Evolutionary conservation across 768 basidiomycete species (phyloP).

Genomic region (Floccularia luteovirens): DNA sequence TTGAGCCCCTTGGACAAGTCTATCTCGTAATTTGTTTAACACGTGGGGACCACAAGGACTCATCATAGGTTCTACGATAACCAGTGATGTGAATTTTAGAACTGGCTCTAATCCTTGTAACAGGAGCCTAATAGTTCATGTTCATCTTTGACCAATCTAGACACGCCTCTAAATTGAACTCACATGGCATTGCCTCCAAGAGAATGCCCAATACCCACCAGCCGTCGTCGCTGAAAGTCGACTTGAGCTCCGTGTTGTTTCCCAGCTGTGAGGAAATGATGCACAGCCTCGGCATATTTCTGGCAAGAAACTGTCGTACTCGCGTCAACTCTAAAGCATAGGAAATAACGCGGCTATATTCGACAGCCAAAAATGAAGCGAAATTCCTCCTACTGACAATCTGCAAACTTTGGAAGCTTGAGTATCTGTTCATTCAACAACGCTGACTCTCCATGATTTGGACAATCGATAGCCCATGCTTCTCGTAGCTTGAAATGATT

Average conservation of each 20-base stretch:
- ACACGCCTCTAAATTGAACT: constrained; percentile 14
- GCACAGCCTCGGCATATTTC: constrained; percentile 51
- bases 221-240: constrained; percentile 39
- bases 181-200: constrained; percentile 61
- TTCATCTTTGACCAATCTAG: background rate
- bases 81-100: constrained; percentile 39
- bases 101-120: constrained; percentile 39
- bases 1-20: constrained; percentile 38
- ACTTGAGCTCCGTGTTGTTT: constrained; percentile 28
- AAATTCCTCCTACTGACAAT: too few species aligned
- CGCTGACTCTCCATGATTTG: constrained; percentile 64
- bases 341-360: constrained; percentile 8
- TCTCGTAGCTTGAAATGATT: constrained; percentile 34
- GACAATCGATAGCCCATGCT: constrained; percentile 66
- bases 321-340: constrained; percentile 2
- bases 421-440: constrained; percentile 42
- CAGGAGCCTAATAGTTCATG: constrained; percentile 32
- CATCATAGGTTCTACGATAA: constrained; percentile 62
- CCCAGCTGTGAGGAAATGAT: constrained; percentile 44
- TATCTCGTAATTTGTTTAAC: constrained; percentile 28
- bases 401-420: constrained; percentile 31
- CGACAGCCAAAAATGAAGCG: too few species aligned
- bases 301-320: constrained; percentile 48
- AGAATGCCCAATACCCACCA: constrained; percentile 65
- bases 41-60: constrained; percentile 38